Evolutionary conservation across 2,329 filamentous ascomycete genomes (phyloP).

Genomic region (Sarocladium strictum): DNA sequence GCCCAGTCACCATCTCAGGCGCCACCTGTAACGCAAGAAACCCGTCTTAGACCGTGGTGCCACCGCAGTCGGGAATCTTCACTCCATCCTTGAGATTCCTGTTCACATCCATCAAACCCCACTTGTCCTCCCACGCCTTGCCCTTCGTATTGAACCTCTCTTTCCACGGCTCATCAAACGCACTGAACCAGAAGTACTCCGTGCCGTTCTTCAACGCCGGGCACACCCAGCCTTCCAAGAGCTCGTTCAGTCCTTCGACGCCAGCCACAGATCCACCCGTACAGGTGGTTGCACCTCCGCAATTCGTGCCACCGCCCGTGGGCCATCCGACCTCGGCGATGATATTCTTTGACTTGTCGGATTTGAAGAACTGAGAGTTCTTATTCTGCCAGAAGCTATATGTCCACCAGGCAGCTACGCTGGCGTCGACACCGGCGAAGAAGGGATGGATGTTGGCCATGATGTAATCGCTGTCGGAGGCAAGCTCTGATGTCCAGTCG

Average conservation of each 20-base stretch:
- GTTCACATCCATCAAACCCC: constrained; percentile 84
- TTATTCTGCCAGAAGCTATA: constrained; percentile 72
- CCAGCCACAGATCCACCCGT: constrained; percentile 68
- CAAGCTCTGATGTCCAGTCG: constrained; percentile 71
- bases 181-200: constrained; percentile 96
- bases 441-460: constrained; percentile 98
- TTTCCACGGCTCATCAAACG: constrained; percentile 98
- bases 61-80: constrained; percentile 80
- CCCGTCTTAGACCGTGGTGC: constrained; percentile 51
- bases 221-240: constrained; percentile 84
- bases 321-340: constrained; percentile 95
- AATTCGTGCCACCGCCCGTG: constrained; percentile 71
- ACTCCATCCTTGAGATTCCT: constrained; percentile 79
- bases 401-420: constrained; percentile 72
- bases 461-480: constrained; percentile 69
- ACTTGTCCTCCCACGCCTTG: constrained; percentile 89
- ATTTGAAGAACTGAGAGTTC: constrained; percentile 59
- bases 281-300: constrained; percentile 55
- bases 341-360: constrained; percentile 60
- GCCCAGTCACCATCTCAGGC: neutral
- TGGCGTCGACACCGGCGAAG: constrained; percentile 71
- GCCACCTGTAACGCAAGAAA: neutral
- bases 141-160: constrained; percentile 59
- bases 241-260: constrained; percentile 74
- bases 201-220: constrained; percentile 73